phyloP scores from a whole-genome alignment of 2,329 filamentous ascomycete genomes.

The Trichoderma gracile region DNA sequence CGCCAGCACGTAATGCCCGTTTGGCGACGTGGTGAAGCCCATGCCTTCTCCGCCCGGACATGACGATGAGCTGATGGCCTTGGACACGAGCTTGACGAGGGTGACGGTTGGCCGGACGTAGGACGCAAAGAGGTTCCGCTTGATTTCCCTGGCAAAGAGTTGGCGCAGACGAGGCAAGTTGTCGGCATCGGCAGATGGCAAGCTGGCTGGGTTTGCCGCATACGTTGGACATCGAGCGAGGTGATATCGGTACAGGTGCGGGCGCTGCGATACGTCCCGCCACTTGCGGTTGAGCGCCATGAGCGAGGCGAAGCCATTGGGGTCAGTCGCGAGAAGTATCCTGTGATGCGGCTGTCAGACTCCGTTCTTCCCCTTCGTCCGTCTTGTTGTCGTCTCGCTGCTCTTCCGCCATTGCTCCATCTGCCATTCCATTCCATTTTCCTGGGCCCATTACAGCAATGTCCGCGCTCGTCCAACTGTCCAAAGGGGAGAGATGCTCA shows the following conservation, averaged over 20 bases:
- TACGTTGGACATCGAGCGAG: conserved; percentile 63
- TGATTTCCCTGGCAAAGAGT: conserved; percentile 68
- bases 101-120: conserved; percentile 71
- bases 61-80: conserved; percentile 79
- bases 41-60: conserved; percentile 83
- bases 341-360: conserved; percentile 40
- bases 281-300: conserved; percentile 66
- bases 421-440: not conserved
- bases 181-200: conserved; percentile 45
- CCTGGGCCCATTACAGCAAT: too few species aligned
- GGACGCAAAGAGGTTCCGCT: conserved; percentile 75
- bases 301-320: conserved; percentile 67
- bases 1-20: conserved; percentile 72
- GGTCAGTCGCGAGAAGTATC: conserved; percentile 60
- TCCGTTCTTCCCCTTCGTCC: not conserved
- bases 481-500: conserved; percentile 42
- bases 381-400: not conserved
- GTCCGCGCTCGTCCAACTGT: too few species aligned
- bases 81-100: conserved; percentile 77
- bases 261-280: conserved; percentile 63
- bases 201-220: conserved; percentile 50
- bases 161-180: conserved; percentile 62
- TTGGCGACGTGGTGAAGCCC: conserved; percentile 77
- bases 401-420: not conserved
- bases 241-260: conserved; percentile 63